Evolutionary conservation across 805 yeast species (phyloP).

Genomic region (Nakazawaea holstii): DNA sequence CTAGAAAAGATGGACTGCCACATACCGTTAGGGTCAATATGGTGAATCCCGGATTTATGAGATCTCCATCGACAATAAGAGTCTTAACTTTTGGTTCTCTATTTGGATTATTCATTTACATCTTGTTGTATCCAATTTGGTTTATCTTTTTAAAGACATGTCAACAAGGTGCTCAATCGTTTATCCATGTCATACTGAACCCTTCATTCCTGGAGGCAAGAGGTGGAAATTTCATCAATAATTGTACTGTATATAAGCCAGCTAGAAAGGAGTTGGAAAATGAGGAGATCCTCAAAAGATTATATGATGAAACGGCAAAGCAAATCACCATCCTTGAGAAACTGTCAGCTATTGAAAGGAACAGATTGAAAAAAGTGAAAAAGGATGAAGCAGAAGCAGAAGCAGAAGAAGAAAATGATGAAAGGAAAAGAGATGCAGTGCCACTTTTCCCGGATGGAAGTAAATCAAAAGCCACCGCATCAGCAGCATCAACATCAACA

Average conservation of each 20-base stretch:
- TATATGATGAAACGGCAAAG: conserved; percentile 58
- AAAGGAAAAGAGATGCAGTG: conserved; percentile 10
- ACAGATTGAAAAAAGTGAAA: conserved; percentile 20
- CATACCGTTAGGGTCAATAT: conserved; percentile 63
- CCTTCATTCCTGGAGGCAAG: conserved; percentile 60
- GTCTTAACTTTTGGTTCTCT: conserved; percentile 72
- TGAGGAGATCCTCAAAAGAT: conserved; percentile 48
- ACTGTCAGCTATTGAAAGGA: conserved; percentile 63
- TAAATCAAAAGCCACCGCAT: not conserved
- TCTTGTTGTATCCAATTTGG: conserved; percentile 73
- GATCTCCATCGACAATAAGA: conserved; percentile 82
- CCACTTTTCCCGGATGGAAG: conserved; percentile 7
- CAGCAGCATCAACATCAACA: not conserved
- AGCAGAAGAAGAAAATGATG: not conserved
- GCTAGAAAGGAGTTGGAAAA: conserved; percentile 64
- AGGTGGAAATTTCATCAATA: conserved; percentile 71
- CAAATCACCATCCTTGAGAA: conserved; percentile 60
- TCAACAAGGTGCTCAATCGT: conserved; percentile 73
- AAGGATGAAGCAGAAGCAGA: not conserved
- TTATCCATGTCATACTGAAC: conserved; percentile 61
- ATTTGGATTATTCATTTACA: conserved; percentile 47
- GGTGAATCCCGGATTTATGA: conserved; percentile 90
- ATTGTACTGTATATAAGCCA: conserved; percentile 53
- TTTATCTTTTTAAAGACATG: conserved; percentile 78
- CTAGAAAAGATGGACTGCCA: conserved; percentile 68